Conservation (phyloP, 257 asterid species). For the Forsythia viridissima region DNA sequence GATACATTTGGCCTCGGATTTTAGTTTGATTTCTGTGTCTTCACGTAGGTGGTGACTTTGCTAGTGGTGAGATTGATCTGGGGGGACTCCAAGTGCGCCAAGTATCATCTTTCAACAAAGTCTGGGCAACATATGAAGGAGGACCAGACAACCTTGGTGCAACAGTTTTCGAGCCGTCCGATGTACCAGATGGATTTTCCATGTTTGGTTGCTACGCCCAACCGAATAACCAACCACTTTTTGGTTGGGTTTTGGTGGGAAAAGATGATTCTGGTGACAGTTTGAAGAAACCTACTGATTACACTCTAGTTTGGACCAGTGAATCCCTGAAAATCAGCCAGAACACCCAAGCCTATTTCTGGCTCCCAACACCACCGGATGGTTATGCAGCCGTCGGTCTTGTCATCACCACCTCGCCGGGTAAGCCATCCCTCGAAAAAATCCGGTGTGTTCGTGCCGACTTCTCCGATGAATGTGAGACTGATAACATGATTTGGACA, state of each 20-base stretch:
- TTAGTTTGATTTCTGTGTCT: neutral
- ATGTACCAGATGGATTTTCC: slow-evolving; percentile 76
- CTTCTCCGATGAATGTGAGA: slow-evolving; percentile 64
- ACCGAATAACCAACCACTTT: slow-evolving; percentile 63
- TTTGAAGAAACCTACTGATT: slow-evolving; percentile 63
- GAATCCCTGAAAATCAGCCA: slow-evolving; percentile 17
- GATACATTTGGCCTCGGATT: neutral
- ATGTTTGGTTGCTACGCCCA: slow-evolving; percentile 82
- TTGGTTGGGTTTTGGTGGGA: slow-evolving; percentile 74
- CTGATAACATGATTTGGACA: slow-evolving; percentile 65
- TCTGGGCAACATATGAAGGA: slow-evolving; percentile 50
- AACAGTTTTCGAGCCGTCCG: slow-evolving; percentile 73
- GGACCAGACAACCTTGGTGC: slow-evolving; percentile 66
- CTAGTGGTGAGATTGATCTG: slow-evolving; percentile 61
- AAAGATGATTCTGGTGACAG: slow-evolving; percentile 51
- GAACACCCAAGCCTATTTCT: slow-evolving; percentile 48
- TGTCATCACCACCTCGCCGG: slow-evolving; percentile 55
- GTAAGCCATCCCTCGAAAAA: slow-evolving; percentile 67
- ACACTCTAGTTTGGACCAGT: slow-evolving; percentile 51
- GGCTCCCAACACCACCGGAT: slow-evolving; percentile 77
- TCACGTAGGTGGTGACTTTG: slow-evolving; percentile 59
- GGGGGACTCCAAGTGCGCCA: slow-evolving; percentile 72
- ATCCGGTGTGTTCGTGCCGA: slow-evolving; percentile 65
- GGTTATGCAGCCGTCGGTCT: slow-evolving; percentile 72
- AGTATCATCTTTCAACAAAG: slow-evolving; percentile 46